phyloP scores from a whole-genome alignment of 1,139 yeast genomes.

The Yamadazyma aaseri region DNA sequence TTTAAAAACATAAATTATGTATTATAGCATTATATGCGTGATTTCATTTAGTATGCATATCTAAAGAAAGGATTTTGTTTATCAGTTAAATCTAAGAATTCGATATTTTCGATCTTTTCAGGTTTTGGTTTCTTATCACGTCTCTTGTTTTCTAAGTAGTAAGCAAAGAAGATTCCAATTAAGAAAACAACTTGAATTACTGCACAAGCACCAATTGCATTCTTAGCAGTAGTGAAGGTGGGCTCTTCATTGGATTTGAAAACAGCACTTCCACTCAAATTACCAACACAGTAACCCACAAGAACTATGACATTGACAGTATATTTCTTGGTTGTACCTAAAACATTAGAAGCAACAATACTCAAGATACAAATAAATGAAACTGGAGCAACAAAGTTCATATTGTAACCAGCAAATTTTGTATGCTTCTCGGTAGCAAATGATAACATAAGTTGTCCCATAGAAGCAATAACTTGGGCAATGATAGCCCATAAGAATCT shows the following conservation, averaged over 20 bases:
- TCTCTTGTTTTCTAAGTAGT: conserved; percentile 25
- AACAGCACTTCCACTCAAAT: conserved; percentile 70
- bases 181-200: conserved; percentile 23
- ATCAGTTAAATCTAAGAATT: conserved; percentile 64
- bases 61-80: conserved; percentile 63
- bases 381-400: conserved; percentile 29
- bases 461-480: conserved; percentile 34
- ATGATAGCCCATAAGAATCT: conserved; percentile 45
- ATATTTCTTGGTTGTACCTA: conserved; percentile 70
- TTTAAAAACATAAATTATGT: no score
- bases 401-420: conserved; percentile 43
- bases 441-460: conserved; percentile 48
- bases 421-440: conserved; percentile 37
- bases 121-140: conserved; percentile 23
- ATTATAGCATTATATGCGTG: neutral
- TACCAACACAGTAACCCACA: conserved; percentile 67
- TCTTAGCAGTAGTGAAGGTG: conserved; percentile 45
- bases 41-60: conserved; percentile 29
- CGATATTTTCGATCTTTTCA: conserved; percentile 44
- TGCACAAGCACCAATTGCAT: conserved; percentile 33
- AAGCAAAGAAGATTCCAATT: conserved; percentile 27
- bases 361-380: conserved; percentile 50
- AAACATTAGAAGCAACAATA: conserved; percentile 55
- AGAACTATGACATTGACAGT: conserved; percentile 59
- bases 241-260: conserved; percentile 57